Evolutionary conservation across 75 land plant genomes (phyloP), one percentile per base, ranked within the genome.

Genomic region (Cunninghamia lanceolata): DNA sequence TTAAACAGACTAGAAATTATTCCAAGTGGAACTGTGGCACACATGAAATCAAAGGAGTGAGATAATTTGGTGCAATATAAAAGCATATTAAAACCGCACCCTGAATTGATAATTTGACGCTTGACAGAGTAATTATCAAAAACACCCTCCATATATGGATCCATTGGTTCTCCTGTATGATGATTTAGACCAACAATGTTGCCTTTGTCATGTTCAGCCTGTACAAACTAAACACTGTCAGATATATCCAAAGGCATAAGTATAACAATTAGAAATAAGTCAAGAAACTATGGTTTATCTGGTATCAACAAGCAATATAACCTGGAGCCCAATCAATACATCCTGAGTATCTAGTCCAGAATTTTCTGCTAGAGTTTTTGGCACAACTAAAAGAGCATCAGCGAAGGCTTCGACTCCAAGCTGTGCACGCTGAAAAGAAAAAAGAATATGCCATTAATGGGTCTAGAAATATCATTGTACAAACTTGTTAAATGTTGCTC

Each of bases 361-460:
- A 80, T 98, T 98, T 87, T 98, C 99, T 15, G 99, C 99, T 79
- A 98, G 92, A 16, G 99, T 98, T 85, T 98, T 98, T 35, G 99
- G 99, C 46, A 98, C 87, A 36, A 96, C 96, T 40, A 98, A 85
- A 75, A 98, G 95, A 9, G 99, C 99, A 92, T 98, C 94, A 46
- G 99, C 99, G 90, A 98, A 98, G 42, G 99, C 99, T 92, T 98
- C 94, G 36, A 98, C 96, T 74, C 99, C 99, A 84, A 98, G 92
- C 83, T 98, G 99, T 17, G 97, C 99, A 85, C 99, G 95, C 98
- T 97, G 94, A 34, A 50, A 83, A 82, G 56, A 30, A 59, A 28
- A 59, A 85, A 14, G 32, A 34, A 2, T 53, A 40, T 38, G 8
- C 6, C n/a, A 25, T 63, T 63, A 63, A 63, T 63, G n/a, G 68